Conservation (phyloP, 345 rosid genomes). For the Eucalyptus leucophloia region DNA sequence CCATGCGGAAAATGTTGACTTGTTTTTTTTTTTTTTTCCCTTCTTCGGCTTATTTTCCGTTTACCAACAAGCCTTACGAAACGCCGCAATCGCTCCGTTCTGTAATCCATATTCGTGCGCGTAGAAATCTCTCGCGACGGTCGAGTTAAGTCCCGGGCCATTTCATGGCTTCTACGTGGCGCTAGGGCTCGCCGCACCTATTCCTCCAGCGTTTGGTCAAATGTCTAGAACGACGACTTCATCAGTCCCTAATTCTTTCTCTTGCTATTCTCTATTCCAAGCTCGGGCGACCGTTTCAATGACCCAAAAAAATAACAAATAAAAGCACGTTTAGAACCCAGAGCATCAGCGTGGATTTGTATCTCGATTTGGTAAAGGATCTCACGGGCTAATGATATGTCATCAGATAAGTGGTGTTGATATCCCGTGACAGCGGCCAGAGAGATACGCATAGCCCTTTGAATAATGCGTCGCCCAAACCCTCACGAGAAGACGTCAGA, state of each 20-base stretch:
- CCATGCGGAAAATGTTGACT: background rate
- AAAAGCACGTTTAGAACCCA: background rate
- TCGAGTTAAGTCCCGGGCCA: background rate
- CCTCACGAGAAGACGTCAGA: background rate
- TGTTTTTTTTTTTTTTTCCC: background rate
- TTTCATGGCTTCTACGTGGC: background rate
- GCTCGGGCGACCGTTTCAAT: background rate
- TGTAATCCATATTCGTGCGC: background rate
- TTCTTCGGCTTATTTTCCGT: background rate
- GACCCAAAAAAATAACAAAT: background rate
- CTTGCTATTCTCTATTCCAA: background rate
- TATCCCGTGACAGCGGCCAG: background rate
- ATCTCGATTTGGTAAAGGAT: background rate
- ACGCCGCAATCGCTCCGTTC: background rate
- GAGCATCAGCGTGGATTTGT: background rate
- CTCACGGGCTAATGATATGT: background rate
- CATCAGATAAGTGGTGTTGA: background rate
- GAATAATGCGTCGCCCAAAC: background rate
- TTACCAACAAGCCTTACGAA: background rate
- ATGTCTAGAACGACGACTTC: background rate
- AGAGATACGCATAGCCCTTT: background rate
- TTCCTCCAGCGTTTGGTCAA: background rate
- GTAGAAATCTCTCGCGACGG: background rate
- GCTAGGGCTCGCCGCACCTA: background rate
- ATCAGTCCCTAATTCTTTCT: background rate